Percentiles rank a stretch among this genome's conserved stretches.
Evolutionary conservation across 1,284 basidiomycete genomes (phyloP).

Genomic region (Rhodotorula sp.): DNA sequence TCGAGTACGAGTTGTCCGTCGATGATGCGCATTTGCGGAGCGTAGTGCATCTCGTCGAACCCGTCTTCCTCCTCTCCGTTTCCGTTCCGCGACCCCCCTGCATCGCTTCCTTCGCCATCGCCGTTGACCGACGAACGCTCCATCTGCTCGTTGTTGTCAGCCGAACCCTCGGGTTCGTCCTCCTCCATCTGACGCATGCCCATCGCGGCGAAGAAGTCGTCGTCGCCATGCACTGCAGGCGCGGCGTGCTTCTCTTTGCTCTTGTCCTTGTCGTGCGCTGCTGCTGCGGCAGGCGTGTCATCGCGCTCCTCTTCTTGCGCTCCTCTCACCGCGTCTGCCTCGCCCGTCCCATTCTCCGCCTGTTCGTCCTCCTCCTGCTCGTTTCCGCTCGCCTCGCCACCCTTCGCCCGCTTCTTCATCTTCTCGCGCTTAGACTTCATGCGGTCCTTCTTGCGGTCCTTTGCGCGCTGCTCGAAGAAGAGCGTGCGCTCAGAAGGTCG

Average conservation of each 20-base stretch:
- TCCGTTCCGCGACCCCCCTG: background rate
- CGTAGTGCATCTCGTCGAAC: slow-evolving; percentile 61
- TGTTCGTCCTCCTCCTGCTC: slow-evolving; percentile 10
- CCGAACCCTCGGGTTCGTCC: background rate
- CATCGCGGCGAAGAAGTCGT: no score
- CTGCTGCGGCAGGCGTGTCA: background rate
- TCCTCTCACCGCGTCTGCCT: background rate
- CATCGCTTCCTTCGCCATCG: slow-evolving; percentile 7
- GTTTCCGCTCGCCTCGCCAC: background rate
- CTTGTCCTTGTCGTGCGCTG: no score
- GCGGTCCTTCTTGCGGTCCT: slow-evolving; percentile 9
- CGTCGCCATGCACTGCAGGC: no score
- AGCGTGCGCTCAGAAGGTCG: slow-evolving; percentile 19
- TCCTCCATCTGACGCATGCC: slow-evolving; percentile 3
- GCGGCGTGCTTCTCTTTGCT: no score
- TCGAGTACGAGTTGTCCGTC: slow-evolving; percentile 77
- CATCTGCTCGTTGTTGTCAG: background rate
- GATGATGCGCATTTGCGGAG: slow-evolving; percentile 73
- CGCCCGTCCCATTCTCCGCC: background rate
- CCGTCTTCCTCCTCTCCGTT: slow-evolving; percentile 59
- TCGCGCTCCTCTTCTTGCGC: background rate
- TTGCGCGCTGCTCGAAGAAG: slow-evolving; percentile 16
- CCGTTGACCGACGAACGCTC: background rate
- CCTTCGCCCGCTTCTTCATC: slow-evolving; percentile 14
- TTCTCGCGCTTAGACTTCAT: slow-evolving; percentile 21